phyloP scores from a whole-genome alignment of 345 rosid genomes.

The Heritiera littoralis region DNA sequence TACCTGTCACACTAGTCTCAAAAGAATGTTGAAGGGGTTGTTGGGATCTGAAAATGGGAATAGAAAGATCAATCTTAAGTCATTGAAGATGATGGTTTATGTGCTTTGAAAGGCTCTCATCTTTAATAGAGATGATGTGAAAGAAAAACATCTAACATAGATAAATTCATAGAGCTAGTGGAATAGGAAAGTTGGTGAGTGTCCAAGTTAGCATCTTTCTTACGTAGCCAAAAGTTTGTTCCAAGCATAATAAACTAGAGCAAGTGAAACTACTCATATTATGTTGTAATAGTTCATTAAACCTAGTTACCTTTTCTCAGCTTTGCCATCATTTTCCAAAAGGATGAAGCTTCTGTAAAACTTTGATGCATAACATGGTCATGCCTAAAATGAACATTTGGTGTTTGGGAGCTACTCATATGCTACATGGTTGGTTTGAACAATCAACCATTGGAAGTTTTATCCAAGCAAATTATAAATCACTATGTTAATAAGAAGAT shows the following conservation, averaged over 20 bases:
- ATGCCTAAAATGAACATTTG: no score
- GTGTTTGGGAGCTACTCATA: background rate
- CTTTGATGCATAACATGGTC: background rate
- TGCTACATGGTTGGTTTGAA: background rate
- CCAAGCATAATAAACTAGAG: background rate
- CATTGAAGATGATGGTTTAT: background rate
- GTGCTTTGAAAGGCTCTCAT: background rate
- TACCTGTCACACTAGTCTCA: background rate
- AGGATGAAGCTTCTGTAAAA: background rate
- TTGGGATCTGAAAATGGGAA: slow-evolving; percentile 5
- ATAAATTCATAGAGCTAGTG: background rate
- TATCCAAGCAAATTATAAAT: background rate
- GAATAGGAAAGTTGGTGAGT: background rate
- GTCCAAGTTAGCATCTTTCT: background rate
- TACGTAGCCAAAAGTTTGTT: background rate
- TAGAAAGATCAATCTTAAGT: background rate
- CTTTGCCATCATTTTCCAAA: background rate
- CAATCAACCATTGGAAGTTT: background rate
- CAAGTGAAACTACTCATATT: background rate
- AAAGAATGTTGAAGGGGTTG: background rate
- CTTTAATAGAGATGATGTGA: background rate
- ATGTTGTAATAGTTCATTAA: background rate
- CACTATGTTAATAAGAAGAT: background rate
- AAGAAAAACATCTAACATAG: background rate
- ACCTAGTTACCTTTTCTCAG: background rate